Evolutionary conservation across 345 rosid species (phyloP).

Genomic region (Lepidium aucheri): DNA sequence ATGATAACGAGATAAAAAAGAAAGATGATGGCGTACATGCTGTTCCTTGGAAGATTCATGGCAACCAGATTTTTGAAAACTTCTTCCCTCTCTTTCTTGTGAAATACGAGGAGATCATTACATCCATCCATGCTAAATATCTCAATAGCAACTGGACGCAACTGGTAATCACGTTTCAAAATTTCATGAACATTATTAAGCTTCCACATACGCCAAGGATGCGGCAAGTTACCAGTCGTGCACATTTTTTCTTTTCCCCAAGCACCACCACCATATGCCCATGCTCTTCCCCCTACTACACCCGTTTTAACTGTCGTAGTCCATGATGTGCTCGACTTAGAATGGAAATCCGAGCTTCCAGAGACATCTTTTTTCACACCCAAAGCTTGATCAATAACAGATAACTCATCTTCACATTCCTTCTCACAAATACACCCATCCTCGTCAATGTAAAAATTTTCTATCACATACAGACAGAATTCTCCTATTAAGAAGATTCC

Average conservation of each 20-base stretch:
- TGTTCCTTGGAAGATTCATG: conserved; percentile 93
- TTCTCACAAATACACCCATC: conserved; percentile 91
- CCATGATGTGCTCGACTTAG: conserved; percentile 84
- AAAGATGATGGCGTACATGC: conserved; percentile 58
- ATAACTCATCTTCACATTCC: conserved; percentile 92
- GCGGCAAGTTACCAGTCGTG: conserved; percentile 73
- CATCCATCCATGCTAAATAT: conserved; percentile 99
- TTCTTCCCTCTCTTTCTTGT: conserved; percentile 98
- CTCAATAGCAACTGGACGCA: conserved; percentile 98
- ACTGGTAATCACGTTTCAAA: conserved; percentile 97
- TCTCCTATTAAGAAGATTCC: conserved; percentile 97
- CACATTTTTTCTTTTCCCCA: conserved; percentile 96
- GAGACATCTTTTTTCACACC: conserved; percentile 91
- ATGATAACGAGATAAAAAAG: no score
- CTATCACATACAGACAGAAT: conserved; percentile 79
- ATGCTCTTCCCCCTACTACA: conserved; percentile 83
- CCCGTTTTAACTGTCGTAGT: conserved; percentile 48
- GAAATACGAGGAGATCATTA: conserved; percentile 94
- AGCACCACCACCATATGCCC: conserved; percentile 99
- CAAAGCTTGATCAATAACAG: conserved; percentile 97
- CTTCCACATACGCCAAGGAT: conserved; percentile 99
- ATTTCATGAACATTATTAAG: conserved; percentile 90
- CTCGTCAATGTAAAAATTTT: conserved; percentile 80
- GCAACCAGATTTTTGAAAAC: conserved; percentile 92
- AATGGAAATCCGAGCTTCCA: conserved; percentile 69